A percentile compares a stretch with the other conserved stretches of the same genome.
Conservation (phyloP, 768 basidiomycete species). For the Rhodotorula babjevae region DNA sequence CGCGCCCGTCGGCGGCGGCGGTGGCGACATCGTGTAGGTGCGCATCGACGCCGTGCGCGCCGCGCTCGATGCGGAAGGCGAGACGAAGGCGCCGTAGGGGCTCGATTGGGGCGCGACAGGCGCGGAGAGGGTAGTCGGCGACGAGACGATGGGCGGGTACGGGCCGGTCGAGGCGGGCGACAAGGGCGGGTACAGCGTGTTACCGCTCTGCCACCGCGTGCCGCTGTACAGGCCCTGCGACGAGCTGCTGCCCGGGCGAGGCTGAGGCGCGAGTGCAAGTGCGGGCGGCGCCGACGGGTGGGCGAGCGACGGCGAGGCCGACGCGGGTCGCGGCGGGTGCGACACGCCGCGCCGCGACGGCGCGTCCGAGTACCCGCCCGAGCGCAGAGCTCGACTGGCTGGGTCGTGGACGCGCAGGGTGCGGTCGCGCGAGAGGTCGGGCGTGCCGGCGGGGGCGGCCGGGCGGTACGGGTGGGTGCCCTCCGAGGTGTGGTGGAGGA, state of each 20-base stretch:
- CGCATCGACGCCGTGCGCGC: not conserved
- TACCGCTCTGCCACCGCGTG: no score
- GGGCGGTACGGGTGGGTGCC: not conserved
- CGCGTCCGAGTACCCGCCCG: not conserved
- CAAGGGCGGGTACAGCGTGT: not conserved
- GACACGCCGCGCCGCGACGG: no score
- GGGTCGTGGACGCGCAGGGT: not conserved
- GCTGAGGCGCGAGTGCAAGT: not conserved
- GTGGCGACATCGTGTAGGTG: not conserved
- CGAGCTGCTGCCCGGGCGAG: not conserved
- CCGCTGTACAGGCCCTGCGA: not conserved
- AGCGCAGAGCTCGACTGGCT: not conserved
- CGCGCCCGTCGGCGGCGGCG: no score
- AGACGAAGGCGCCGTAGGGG: not conserved
- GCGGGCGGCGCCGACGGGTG: no score
- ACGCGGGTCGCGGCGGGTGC: not conserved
- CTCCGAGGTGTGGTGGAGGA: slow-evolving; percentile 1
- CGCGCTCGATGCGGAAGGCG: not conserved
- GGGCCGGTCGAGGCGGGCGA: not conserved
- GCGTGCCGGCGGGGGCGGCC: not conserved
- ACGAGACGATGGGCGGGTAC: not conserved
- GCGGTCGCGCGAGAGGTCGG: not conserved
- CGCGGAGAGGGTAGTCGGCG: not conserved
- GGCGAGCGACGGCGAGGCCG: not conserved
- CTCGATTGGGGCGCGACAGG: not conserved